Evolutionary conservation across 1,284 basidiomycete species (phyloP).

Genomic region (Naganishia sp.): DNA sequence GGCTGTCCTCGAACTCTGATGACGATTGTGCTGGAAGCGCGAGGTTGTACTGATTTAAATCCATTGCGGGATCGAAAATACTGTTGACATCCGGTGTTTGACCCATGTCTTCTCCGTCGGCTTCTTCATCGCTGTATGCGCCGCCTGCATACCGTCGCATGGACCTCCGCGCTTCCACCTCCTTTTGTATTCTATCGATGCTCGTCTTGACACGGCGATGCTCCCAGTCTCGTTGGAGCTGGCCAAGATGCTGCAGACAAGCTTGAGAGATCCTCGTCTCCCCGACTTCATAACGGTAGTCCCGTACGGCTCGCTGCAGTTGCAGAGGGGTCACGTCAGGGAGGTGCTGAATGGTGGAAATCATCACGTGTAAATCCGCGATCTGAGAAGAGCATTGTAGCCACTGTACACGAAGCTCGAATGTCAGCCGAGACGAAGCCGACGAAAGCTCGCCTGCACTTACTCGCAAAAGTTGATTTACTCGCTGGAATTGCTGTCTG

Average conservation of each 20-base stretch:
- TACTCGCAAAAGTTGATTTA: conserved; percentile 82
- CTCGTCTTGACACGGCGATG: conserved; percentile 77
- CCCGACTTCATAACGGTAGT: conserved; percentile 93
- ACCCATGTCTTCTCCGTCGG: conserved; percentile 9
- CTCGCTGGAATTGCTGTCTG: conserved; percentile 73
- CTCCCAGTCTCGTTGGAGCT: conserved; percentile 96
- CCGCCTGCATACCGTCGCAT: background rate
- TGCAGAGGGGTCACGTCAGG: conserved; percentile 87
- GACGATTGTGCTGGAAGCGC: conserved; percentile 72
- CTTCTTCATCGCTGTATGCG: background rate
- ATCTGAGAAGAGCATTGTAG: conserved; percentile 69
- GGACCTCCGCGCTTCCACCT: conserved; percentile 25
- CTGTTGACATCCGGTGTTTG: conserved; percentile 61
- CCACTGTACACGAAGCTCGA: conserved; percentile 59
- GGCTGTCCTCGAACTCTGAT: conserved; percentile 83
- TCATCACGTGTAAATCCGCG: conserved; percentile 78
- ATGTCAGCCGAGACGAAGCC: conserved; percentile 29
- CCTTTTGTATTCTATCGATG: conserved; percentile 69
- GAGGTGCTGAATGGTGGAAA: conserved; percentile 86
- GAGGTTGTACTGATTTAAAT: conserved; percentile 72
- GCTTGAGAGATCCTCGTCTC: conserved; percentile 92
- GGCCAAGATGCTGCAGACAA: conserved; percentile 87
- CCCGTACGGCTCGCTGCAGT: conserved; percentile 87
- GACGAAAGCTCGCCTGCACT: conserved; percentile 34
- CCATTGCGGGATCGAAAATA: conserved; percentile 69